phyloP scores from a whole-genome alignment of 2,329 filamentous ascomycete species.

The Arthroderma uncinatum region DNA sequence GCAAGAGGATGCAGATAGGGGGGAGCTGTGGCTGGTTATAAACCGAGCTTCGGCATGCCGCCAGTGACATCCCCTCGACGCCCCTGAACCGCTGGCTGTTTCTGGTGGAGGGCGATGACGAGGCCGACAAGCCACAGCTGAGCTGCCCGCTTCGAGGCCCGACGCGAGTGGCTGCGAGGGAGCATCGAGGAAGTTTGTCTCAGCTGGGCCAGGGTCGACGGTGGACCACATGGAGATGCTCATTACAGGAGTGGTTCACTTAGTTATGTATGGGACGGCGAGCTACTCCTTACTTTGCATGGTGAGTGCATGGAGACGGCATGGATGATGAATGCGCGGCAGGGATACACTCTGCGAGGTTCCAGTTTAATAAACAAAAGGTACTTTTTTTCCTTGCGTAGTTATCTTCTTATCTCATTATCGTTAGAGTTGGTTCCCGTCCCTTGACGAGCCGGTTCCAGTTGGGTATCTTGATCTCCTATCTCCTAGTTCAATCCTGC shows the following conservation, averaged over 20 bases:
- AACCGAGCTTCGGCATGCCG: too few relatives aligned
- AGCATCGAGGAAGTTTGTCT: background rate
- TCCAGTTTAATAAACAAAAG: background rate
- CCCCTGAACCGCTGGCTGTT: background rate
- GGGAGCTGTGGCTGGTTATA: background rate
- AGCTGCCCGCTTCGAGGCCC: background rate
- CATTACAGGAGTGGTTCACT: too few relatives aligned
- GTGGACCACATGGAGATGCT: background rate
- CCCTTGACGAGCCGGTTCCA: background rate
- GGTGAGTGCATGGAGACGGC: too few relatives aligned
- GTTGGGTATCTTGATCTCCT: slow-evolving; percentile 3
- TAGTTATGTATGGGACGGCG: too few relatives aligned
- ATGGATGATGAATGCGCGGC: too few relatives aligned
- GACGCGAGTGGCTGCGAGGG: background rate
- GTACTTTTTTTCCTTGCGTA: background rate
- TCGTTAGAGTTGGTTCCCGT: background rate
- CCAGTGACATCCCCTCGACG: background rate
- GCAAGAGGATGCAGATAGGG: background rate
- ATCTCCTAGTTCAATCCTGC: background rate
- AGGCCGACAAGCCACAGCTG: background rate
- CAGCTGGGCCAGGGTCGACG: background rate
- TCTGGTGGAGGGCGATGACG: background rate
- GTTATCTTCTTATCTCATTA: slow-evolving; percentile 5
- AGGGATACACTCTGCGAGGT: too few relatives aligned
- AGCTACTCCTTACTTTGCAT: too few relatives aligned